Base-by-base conservation (phyloP, 2,329 filamentous ascomycete species). In the Paraphoma chrysanthemicola region DNA sequence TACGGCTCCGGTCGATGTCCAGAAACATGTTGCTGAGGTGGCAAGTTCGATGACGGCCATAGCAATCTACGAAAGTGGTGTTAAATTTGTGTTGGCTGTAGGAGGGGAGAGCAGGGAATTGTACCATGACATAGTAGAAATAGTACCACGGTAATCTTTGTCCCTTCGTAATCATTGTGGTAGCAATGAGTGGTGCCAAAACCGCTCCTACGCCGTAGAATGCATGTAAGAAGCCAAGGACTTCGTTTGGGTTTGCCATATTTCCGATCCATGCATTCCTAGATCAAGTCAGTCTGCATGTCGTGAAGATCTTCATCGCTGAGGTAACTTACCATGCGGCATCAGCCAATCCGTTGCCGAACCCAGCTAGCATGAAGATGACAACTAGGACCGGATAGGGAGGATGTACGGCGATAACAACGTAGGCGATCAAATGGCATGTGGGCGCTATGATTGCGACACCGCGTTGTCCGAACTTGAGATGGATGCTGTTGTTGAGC, bases 121-220 rank as follows among this genome's bases (percentile, higher is more conserved):
- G 59, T 67, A 90, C 86, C 87, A 93, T 90, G 53, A 92, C 77
- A 69, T 92, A 92, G 75, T 91, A 94, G 74, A 90, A 93, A 10
- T 80, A 80, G 66, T 88, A 92, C 91, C 91, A 95, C 0, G 80
- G 79, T 48, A 89, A 69, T 29, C 54, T 59, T 4, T 78, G 63
- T 0, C 78, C 86, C 61, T 86, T 86, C 0, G 88, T 87, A 36
- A 93, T 85, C 85, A 94, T 87, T 4, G 85, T 83, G 0, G 91
- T 92, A 1, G 90, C 90, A 56, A 92, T 82, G 6, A 93, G 74
- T 0, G 90, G 91, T 3, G 84, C 81, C 11, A 92, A 78, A 0
- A 89, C 88, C 1, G 88, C 91, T 0, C 91, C 91, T 0, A 91
- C 68, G 0, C 90, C 90, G 68, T 92, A 94, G 38, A 85, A 85